Conservation (phyloP, 768 basidiomycete species). For the Xerocomus brunneocitrinus region DNA sequence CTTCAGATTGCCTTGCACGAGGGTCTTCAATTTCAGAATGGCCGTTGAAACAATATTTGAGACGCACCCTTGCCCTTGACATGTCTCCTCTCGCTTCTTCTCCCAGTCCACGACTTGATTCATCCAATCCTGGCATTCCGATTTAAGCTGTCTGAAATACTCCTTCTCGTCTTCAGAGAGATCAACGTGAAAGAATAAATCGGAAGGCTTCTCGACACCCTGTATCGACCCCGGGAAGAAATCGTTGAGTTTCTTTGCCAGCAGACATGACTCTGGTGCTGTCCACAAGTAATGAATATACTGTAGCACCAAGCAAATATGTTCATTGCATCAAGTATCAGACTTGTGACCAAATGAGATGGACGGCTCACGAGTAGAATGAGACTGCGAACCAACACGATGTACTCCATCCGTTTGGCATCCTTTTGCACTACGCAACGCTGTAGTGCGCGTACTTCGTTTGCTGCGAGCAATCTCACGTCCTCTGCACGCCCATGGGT, state of each 20-base stretch:
- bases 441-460: slow-evolving; percentile 12
- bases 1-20: slow-evolving; percentile 8
- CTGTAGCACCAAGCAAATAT: slow-evolving; percentile 1
- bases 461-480: slow-evolving; percentile 16
- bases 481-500: slow-evolving; percentile 1
- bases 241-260: slow-evolving; percentile 19
- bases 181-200: slow-evolving; percentile 20
- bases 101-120: slow-evolving; percentile 19
- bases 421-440: slow-evolving; percentile 11
- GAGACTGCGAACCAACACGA: slow-evolving; percentile 20
- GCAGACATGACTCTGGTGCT: slow-evolving; percentile 24
- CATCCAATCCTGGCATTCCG: slow-evolving; percentile 20
- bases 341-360: background rate
- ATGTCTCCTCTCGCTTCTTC: slow-evolving; percentile 9
- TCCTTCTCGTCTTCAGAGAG: slow-evolving; percentile 21
- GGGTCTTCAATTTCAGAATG: background rate
- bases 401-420: slow-evolving; percentile 19
- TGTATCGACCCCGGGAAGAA: slow-evolving; percentile 28
- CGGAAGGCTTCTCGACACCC: slow-evolving; percentile 12
- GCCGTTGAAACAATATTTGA: background rate
- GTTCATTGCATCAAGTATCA: no score
- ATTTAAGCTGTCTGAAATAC: slow-evolving; percentile 14
- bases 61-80: slow-evolving; percentile 7
- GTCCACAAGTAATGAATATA: slow-evolving; percentile 29
- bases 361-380: slow-evolving; percentile 15